Evolutionary conservation across 2,329 filamentous ascomycete genomes (phyloP).

Genomic region (Fusarium keratoplasticum): DNA sequence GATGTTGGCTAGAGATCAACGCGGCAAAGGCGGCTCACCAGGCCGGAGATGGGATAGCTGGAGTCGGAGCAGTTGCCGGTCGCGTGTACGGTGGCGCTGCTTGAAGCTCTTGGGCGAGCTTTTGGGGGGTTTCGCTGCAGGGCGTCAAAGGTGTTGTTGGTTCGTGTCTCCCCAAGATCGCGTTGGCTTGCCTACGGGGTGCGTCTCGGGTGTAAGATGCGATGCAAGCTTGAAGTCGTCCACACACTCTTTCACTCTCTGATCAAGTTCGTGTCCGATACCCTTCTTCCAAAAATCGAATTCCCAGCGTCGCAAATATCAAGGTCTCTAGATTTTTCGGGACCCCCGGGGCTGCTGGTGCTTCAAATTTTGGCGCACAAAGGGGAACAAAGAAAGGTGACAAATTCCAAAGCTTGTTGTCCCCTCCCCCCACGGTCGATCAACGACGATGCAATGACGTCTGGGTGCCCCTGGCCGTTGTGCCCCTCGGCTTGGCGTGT

Average conservation of each 20-base stretch:
- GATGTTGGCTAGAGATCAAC: constrained; percentile 17
- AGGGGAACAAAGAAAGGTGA: constrained; percentile 23
- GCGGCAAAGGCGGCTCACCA: constrained; percentile 28
- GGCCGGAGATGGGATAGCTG: constrained; percentile 16
- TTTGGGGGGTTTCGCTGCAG: not conserved
- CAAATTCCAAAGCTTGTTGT: constrained; percentile 5
- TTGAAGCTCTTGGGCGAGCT: not conserved
- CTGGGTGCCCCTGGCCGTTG: not conserved
- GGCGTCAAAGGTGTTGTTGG: constrained; percentile 6
- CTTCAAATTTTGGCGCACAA: not conserved
- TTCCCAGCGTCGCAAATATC: not conserved
- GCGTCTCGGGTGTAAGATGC: constrained; percentile 1
- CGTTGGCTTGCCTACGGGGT: not conserved
- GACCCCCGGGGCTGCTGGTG: not conserved
- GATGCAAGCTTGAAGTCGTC: not conserved
- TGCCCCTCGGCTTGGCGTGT: constrained; percentile 8
- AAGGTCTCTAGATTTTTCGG: constrained; percentile 13
- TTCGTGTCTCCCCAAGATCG: not conserved
- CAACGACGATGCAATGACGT: constrained; percentile 6
- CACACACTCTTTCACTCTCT: not conserved
- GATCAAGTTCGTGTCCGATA: not conserved
- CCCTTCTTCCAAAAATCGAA: not conserved
- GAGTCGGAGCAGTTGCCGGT: not conserved
- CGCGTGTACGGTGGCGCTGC: constrained; percentile 14
- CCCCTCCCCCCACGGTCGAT: not conserved